These are phyloP conservation scores for Chaetomium strumarium DNA, from an alignment of 2,329 filamentous ascomycete genomes.

Conservation along the genomic window DNA sequence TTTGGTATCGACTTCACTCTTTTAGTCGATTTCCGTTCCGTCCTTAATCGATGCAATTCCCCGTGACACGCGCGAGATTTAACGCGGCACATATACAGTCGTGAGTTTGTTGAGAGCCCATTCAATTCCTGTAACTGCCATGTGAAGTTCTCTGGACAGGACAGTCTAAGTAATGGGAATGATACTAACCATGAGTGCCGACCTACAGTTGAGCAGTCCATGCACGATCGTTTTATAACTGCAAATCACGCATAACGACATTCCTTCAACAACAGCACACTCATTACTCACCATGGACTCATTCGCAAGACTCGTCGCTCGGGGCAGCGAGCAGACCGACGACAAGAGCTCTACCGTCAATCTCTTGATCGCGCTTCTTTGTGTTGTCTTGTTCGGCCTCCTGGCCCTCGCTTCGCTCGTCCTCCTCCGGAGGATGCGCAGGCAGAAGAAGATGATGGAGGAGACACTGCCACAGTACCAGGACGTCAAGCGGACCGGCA, in stretches of 20 bases:
- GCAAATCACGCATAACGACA: slow-evolving; percentile 12
- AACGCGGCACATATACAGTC: slow-evolving; percentile 13
- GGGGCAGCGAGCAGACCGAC: slow-evolving; percentile 39
- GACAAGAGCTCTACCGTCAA: slow-evolving; percentile 55
- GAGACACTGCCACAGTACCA: slow-evolving; percentile 63
- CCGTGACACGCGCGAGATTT: slow-evolving; percentile 12
- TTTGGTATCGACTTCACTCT: slow-evolving; percentile 42
- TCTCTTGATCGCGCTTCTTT: slow-evolving; percentile 72
- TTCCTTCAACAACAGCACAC: slow-evolving; percentile 16
- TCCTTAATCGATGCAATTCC: slow-evolving; percentile 32
- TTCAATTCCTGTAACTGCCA: slow-evolving; percentile 2
- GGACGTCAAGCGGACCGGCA: slow-evolving; percentile 43
- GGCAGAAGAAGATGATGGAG: slow-evolving; percentile 41
- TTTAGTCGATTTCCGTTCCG: slow-evolving; percentile 42
- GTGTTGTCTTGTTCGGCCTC: slow-evolving; percentile 68
- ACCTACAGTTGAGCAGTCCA: slow-evolving; percentile 11
- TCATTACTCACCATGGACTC: slow-evolving; percentile 32
- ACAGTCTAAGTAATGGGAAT: neutral
- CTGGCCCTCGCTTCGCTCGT: slow-evolving; percentile 63
- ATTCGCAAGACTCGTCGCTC: slow-evolving; percentile 34
- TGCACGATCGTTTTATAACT: slow-evolving; percentile 1
- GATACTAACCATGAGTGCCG: slow-evolving; percentile 10
- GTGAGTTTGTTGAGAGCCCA: slow-evolving; percentile 15
- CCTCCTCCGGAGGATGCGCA: slow-evolving; percentile 61
- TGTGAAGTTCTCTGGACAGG: neutral